Evolutionary conservation across 2,329 filamentous ascomycete species (phyloP).

Genomic region (Pseudogymnoascus sp.): DNA sequence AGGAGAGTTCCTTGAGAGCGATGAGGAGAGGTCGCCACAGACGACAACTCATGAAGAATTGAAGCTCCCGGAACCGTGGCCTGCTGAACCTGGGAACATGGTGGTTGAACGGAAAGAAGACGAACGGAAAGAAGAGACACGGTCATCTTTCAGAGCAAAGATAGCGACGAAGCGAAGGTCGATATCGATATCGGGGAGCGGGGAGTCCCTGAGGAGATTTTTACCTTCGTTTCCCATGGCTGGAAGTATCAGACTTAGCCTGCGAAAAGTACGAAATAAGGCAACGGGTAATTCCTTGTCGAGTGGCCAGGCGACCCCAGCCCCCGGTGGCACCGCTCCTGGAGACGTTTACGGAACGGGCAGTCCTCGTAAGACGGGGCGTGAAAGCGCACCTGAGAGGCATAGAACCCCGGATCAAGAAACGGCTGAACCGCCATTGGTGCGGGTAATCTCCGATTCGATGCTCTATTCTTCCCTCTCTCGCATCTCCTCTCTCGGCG

Average conservation of each 20-base stretch:
- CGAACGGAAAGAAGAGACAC: slow-evolving; percentile 24
- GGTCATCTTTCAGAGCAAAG: slow-evolving; percentile 19
- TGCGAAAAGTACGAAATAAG: background rate
- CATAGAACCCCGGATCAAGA: background rate
- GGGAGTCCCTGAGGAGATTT: slow-evolving; percentile 50
- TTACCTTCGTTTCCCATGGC: slow-evolving; percentile 27
- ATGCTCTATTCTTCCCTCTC: slow-evolving; percentile 70
- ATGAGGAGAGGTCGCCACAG: slow-evolving; percentile 26
- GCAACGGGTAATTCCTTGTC: background rate
- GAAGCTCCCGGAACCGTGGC: slow-evolving; percentile 30
- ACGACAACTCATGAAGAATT: background rate
- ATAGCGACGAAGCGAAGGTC: slow-evolving; percentile 39
- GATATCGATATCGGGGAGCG: slow-evolving; percentile 41
- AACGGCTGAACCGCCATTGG: slow-evolving; percentile 31
- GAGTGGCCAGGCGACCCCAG: background rate
- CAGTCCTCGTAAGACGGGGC: background rate
- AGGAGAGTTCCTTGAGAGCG: slow-evolving; percentile 34
- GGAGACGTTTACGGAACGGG: background rate
- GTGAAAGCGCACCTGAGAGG: background rate
- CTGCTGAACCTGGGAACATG: slow-evolving; percentile 35
- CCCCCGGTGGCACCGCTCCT: background rate
- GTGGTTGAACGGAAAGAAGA: slow-evolving; percentile 25
- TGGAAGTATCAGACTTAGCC: background rate
- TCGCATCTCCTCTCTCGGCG: slow-evolving; percentile 72
- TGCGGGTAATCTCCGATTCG: slow-evolving; percentile 67